Base-by-base conservation (phyloP, 768 basidiomycete species). In the Tricholoma flavovirens region DNA sequence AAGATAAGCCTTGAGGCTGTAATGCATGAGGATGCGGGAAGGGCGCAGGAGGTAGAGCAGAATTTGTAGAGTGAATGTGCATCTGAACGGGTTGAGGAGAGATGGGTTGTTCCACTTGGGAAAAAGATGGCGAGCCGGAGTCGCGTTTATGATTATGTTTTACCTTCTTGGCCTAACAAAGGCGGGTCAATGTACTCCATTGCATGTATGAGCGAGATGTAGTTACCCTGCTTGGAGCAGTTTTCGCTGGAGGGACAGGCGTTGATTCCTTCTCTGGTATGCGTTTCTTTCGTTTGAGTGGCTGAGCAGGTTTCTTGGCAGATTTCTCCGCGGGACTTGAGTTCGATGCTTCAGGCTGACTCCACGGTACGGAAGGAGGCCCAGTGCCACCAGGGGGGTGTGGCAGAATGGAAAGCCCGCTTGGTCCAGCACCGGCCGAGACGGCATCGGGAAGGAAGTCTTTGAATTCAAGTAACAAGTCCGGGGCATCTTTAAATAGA, bases 401-500 rank as follows among this genome's bases (percentile, higher is more conserved):
- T 8, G 83, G 79, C 51, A 83, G 66, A 51, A 84, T 78, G n/a
- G 73, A 71, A 6, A 77, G 65, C 22, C 77, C 74, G 24, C 72
- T 72, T 9, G 71, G 72, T 0, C 73, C 68, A n/a, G 73, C 69
- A 10, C 69, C 65, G 17, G 73, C 69, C 4, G 76, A 74, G 29
- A 77, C 76, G 7, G 77, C 80, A 56, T 89, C 87, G 5, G 89
- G 88, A 5, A 93, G 71, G 62, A 93, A 93, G 62, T 84, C 86
- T 63, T 85, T 87, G 76, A 93, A 93, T 65, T 91, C 90, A 10
- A 79, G 80, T 56, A 93, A 70, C 56, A 93, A 75, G 60, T 93
- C 91, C 3, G 83, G 86, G 1, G 88, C 85, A 62, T 89, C 85
- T 67, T 88, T 87, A 75, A 93, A 93, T 48, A 93, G 76, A 64